Percentiles rank a stretch among this genome's conserved stretches.
Conservation (phyloP, 2,329 filamentous ascomycete genomes). For the Phyllosticta citrichinensis region DNA sequence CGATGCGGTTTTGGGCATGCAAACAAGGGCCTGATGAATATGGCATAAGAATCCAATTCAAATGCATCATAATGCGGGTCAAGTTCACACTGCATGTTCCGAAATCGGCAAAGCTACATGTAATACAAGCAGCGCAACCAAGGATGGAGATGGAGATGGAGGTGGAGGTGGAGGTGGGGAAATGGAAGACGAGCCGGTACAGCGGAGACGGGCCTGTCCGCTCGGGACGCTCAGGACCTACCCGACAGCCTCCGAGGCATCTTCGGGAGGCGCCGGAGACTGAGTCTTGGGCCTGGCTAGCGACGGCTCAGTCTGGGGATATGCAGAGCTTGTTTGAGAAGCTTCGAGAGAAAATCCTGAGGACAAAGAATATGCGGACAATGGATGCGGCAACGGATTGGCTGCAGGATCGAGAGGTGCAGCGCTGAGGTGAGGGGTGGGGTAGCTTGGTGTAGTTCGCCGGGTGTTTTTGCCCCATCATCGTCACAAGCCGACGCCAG, state of each 20-base stretch:
- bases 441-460: neutral
- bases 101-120: neutral
- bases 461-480: slow-evolving; percentile 1
- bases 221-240: neutral
- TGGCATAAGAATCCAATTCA: neutral
- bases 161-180: neutral
- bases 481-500: slow-evolving; percentile 10
- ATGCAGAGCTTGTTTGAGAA: too few relatives aligned
- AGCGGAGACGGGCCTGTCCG: neutral
- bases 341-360: neutral
- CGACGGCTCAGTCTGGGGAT: neutral
- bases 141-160: neutral
- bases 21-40: neutral
- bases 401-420: neutral
- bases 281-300: neutral
- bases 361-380: neutral
- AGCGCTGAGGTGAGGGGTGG: neutral
- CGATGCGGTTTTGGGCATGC: neutral
- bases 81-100: neutral
- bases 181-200: neutral
- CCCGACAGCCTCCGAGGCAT: neutral
- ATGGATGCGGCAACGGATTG: neutral
- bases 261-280: neutral
- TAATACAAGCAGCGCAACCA: neutral
- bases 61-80: neutral